Percentiles rank a stretch among this genome's conserved stretches.
Conservation (phyloP, 176 grass and related monocot genomes). For the Calamus simplicifolius region DNA sequence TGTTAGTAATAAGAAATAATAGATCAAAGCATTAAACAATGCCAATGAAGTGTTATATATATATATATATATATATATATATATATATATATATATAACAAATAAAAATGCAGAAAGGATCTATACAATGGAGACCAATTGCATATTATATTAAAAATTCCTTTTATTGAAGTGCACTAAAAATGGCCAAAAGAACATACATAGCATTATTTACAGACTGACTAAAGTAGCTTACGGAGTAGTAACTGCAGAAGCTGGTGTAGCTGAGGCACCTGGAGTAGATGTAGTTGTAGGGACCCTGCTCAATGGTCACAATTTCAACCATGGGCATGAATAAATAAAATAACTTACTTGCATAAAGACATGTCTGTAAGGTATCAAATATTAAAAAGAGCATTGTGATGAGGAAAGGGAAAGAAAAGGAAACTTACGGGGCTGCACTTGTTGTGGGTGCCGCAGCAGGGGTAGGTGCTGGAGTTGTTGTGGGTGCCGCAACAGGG, state of each 20-base stretch:
- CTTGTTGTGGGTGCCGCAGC: constrained; percentile 35
- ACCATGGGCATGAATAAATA: neutral
- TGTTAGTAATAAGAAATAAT: no score
- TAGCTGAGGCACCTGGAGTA: constrained; percentile 17
- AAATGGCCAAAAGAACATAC: no score
- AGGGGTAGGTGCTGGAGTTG: constrained; percentile 33
- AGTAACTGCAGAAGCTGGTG: constrained; percentile 39
- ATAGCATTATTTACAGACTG: constrained; percentile 1
- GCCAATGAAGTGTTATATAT: no score
- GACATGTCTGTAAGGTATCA: no score
- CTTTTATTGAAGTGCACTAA: no score
- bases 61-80: no score
- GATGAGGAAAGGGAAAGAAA: neutral
- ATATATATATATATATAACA: no score
- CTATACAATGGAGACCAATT: neutral
- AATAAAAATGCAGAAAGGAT: no score
- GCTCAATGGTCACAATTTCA: neutral
- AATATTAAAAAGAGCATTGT: no score
- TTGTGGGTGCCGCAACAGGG: constrained; percentile 38
- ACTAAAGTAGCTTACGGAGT: constrained; percentile 40
- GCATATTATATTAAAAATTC: neutral
- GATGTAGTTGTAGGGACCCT: constrained; percentile 38
- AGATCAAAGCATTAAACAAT: no score
- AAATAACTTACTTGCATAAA: no score
- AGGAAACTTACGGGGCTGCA: constrained; percentile 48